Evolutionary conservation across 2,329 filamentous ascomycete species (phyloP).

Genomic region (Neonectria magnoliae): DNA sequence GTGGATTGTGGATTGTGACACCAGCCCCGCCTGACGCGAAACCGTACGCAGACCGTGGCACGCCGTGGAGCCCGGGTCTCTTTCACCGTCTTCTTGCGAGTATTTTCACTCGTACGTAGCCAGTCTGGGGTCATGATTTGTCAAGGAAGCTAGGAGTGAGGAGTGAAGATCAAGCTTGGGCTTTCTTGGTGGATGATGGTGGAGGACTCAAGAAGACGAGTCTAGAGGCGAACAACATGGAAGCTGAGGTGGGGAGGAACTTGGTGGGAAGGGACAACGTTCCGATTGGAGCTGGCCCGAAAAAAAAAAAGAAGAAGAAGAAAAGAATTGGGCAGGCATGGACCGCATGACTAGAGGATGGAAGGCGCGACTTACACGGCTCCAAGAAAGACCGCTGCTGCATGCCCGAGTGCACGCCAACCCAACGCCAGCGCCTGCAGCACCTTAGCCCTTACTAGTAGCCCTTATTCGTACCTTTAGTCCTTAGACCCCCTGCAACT

Average conservation of each 20-base stretch:
- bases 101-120: background rate
- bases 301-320: background rate
- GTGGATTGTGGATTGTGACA: background rate
- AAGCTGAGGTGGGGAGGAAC: conserved; percentile 15
- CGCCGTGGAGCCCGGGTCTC: background rate
- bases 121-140: conserved; percentile 10
- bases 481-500: background rate
- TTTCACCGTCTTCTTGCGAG: conserved; percentile 6
- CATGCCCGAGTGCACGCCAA: background rate
- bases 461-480: background rate
- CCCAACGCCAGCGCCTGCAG: conserved; percentile 15
- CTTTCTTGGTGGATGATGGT: background rate
- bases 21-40: background rate
- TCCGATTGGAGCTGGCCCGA: conserved; percentile 20
- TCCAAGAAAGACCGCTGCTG: conserved; percentile 1
- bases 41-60: background rate
- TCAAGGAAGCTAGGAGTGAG: conserved; percentile 10
- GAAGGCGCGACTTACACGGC: conserved; percentile 21
- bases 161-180: background rate
- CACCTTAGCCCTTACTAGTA: background rate
- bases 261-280: conserved; percentile 16
- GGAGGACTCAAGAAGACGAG: background rate
- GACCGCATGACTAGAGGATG: conserved; percentile 1
- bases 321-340: conserved; percentile 7
- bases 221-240: background rate